These are phyloP conservation scores for Gossypium aridum DNA, from an alignment of 441 rosid species.

Conservation along the genomic window DNA sequence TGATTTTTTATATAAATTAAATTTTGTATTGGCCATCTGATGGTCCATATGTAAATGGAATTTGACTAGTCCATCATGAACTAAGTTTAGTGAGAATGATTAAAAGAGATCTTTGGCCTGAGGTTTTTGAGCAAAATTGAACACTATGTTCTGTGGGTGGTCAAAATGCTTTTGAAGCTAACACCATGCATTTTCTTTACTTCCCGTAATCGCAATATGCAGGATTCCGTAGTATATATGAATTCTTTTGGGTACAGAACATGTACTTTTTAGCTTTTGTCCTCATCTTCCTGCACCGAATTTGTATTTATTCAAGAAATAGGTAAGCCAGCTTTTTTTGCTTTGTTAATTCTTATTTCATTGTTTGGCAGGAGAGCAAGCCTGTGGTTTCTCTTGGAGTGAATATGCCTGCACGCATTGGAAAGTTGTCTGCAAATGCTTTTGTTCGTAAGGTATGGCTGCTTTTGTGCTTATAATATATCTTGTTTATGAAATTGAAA, in stretches of 20 bases:
- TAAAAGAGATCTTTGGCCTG: background rate
- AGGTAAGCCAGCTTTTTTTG: background rate
- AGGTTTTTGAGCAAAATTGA: background rate
- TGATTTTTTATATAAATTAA: background rate
- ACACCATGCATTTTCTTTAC: background rate
- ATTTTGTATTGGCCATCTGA: background rate
- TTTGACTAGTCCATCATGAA: background rate
- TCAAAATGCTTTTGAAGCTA: background rate
- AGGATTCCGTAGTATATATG: background rate
- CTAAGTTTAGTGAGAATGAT: background rate
- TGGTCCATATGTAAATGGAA: background rate
- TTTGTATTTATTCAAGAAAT: background rate
- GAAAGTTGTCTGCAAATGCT: slow-evolving; percentile 48
- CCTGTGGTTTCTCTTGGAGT: slow-evolving; percentile 27
- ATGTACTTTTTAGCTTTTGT: background rate
- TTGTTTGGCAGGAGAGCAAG: slow-evolving; percentile 35
- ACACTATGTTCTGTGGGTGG: background rate
- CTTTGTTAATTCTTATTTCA: slow-evolving; percentile 3
- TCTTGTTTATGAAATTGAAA: background rate
- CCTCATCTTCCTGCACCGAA: background rate
- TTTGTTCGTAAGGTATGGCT: slow-evolving; percentile 66
- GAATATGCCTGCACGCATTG: slow-evolving; percentile 34
- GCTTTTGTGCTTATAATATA: background rate
- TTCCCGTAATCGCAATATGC: background rate
- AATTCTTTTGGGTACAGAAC: background rate